A percentile compares a stretch with the other conserved stretches of the same genome.
Conservation (phyloP, 345 rosid genomes). For the Kandelia obovata region DNA sequence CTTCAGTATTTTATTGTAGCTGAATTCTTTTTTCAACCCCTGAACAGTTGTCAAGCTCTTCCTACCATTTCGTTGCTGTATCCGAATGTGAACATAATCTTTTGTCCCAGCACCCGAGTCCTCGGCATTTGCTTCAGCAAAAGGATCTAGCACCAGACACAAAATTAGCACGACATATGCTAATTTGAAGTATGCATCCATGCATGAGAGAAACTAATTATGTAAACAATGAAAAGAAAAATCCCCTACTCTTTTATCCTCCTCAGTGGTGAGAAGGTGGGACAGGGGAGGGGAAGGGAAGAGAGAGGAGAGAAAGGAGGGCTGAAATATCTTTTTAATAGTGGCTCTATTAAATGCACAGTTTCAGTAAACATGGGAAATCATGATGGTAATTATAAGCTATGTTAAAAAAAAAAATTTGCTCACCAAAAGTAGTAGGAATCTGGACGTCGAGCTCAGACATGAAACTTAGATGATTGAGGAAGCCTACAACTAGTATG, state of each 20-base stretch:
- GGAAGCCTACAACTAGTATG: slow-evolving; percentile 34
- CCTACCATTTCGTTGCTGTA: slow-evolving; percentile 35
- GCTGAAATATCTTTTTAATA: too few species aligned
- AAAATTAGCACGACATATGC: neutral
- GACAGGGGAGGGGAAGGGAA: too few species aligned
- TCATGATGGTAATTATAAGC: neutral
- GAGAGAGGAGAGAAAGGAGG: too few species aligned
- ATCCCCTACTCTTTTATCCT: too few species aligned
- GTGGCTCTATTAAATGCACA: too few species aligned
- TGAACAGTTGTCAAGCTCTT: slow-evolving; percentile 39
- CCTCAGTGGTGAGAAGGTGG: too few species aligned
- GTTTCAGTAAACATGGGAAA: too few species aligned
- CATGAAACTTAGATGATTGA: slow-evolving; percentile 53
- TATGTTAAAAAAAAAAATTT: neutral
- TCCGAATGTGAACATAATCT: slow-evolving; percentile 35
- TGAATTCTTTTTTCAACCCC: slow-evolving; percentile 71
- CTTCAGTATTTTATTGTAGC: slow-evolving; percentile 83
- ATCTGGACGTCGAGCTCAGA: slow-evolving; percentile 71
- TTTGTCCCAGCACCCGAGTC: slow-evolving; percentile 47
- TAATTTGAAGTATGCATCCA: neutral
- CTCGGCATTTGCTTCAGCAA: slow-evolving; percentile 50
- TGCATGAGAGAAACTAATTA: neutral
- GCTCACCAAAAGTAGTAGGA: slow-evolving; percentile 66
- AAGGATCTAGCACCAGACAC: slow-evolving; percentile 13
- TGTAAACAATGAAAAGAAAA: too few species aligned